Percentiles rank a stretch among this genome's conserved stretches.
These are phyloP conservation scores for Allium fistulosum DNA, from an alignment of 106 monocot genomes.

Conservation along the genomic window DNA sequence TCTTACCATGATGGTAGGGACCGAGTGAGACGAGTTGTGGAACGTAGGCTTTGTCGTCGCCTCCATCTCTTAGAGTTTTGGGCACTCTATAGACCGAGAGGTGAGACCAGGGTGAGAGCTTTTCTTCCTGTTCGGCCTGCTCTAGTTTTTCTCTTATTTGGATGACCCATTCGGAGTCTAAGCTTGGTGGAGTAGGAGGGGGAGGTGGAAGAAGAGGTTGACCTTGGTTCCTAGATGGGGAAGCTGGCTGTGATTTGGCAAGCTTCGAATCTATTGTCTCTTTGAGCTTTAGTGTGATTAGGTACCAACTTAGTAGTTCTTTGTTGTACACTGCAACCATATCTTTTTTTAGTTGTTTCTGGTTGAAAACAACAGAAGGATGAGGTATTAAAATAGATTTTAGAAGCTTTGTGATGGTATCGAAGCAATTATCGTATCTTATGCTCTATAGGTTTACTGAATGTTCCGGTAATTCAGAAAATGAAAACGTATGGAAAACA, in stretches of 20 bases:
- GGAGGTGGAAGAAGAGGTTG: conserved; percentile 7
- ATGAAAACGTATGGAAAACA: too few relatives aligned
- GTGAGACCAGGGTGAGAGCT: conserved; percentile 45
- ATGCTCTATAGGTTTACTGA: too few relatives aligned
- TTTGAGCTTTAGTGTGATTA: conserved; percentile 74
- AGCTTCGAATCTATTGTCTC: conserved; percentile 41
- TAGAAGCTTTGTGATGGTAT: too few relatives aligned
- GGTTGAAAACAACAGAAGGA: neutral
- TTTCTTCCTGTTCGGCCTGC: conserved; percentile 34
- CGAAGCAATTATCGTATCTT: too few relatives aligned
- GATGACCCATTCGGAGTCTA: conserved; percentile 39
- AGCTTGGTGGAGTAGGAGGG: neutral
- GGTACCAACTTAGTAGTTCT: conserved; percentile 74
- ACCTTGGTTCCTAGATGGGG: conserved; percentile 13
- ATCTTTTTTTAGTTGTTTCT: neutral
- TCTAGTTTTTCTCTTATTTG: conserved; percentile 41
- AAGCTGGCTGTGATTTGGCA: conserved; percentile 28
- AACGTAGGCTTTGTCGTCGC: conserved; percentile 35
- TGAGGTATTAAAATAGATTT: too few relatives aligned
- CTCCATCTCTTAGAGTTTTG: conserved; percentile 35
- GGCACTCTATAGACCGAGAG: conserved; percentile 56
- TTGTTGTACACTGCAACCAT: conserved; percentile 90
- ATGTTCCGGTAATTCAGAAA: too few relatives aligned
- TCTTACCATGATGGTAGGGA: conserved; percentile 50
- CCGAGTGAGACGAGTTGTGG: conserved; percentile 54